These are phyloP conservation scores for Acer saccharum DNA, from an alignment of 345 rosid genomes.

Conservation along the genomic window DNA sequence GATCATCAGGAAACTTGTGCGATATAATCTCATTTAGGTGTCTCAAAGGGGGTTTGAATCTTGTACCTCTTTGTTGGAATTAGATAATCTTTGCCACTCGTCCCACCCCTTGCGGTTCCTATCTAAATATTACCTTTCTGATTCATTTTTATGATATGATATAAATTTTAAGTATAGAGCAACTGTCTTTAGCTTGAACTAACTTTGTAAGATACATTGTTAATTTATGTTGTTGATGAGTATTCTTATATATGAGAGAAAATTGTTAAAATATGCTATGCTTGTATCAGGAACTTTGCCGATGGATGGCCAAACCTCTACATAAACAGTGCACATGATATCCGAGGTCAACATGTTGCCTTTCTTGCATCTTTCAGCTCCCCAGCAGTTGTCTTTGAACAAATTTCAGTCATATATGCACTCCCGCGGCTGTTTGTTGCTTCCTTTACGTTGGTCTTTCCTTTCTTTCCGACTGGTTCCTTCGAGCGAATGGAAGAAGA, in stretches of 20 bases:
- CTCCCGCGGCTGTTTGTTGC: conserved; percentile 91
- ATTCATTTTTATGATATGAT: neutral
- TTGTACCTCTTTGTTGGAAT: neutral
- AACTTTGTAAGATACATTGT: neutral
- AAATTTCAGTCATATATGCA: conserved; percentile 94
- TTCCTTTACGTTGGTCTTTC: conserved; percentile 87
- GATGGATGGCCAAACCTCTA: conserved; percentile 96
- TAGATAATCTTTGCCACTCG: neutral
- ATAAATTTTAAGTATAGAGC: neutral
- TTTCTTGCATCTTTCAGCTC: conserved; percentile 94
- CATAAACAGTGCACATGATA: conserved; percentile 89
- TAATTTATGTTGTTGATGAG: neutral
- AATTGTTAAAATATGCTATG: conserved; percentile 11
- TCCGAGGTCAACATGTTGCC: conserved; percentile 93
- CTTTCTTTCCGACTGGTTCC: conserved; percentile 98
- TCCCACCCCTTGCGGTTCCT: neutral
- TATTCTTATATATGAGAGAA: neutral
- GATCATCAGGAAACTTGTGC: neutral
- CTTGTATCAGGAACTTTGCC: conserved; percentile 74
- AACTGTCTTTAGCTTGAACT: neutral
- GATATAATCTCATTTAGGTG: neutral
- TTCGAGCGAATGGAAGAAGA: conserved; percentile 99
- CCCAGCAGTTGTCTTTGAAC: conserved; percentile 91
- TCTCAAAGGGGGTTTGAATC: neutral
- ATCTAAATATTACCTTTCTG: neutral